Base-by-base conservation (phyloP, 2,329 filamentous ascomycete genomes). In the Aspergillus sclerotialis region DNA sequence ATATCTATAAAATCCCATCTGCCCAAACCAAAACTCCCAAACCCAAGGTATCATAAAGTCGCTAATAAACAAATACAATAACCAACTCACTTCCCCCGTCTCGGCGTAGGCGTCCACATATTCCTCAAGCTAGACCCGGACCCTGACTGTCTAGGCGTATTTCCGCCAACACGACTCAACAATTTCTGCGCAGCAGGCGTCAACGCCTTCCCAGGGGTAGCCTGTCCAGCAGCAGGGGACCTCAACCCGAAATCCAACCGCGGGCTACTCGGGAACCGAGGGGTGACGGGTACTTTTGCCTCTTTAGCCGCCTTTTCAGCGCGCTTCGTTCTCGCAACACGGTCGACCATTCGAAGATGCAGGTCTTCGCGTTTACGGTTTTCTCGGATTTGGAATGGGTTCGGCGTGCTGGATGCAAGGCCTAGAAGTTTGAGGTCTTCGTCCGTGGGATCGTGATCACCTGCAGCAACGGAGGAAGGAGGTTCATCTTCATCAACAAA, bases 291-390 rank as follows among this genome's bases (percentile, higher is more conserved):
- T 1, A 59, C 69, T 46, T 71, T 82, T 10, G 73, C 79, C 4
- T 72, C 77, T 42, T 77, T 70, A 15, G 77, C 78, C 12, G 73
- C 65, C 36, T 71, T 73, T 6, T 73, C 70, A 4, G 72, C 70
- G 32, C 81, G 76, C 56, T 88, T 89, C 3, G 74, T 82, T 49
- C 78, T 78, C 9, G 84, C 77, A 14, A 85, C 84, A 33, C 78
- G 78, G 42, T 94, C 89, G 2, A 95, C 88, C 73, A 95, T 86
- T 23, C 80, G 77, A 50, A 90, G 79, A 58, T 93, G 88, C 17
- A 96, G 65, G 23, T 78, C 79, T 63, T 96, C 92, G 24, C 90
- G 72, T 42, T 75, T 78, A 34, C 84, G 78, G 34, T 82, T 78
- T 35, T 86, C 80, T 43, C 79, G 73, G 30, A 96, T 75, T 38